These are phyloP conservation scores for Graphium sp. DNA, from an alignment of 2,329 filamentous ascomycete genomes.

Conservation along the genomic window DNA sequence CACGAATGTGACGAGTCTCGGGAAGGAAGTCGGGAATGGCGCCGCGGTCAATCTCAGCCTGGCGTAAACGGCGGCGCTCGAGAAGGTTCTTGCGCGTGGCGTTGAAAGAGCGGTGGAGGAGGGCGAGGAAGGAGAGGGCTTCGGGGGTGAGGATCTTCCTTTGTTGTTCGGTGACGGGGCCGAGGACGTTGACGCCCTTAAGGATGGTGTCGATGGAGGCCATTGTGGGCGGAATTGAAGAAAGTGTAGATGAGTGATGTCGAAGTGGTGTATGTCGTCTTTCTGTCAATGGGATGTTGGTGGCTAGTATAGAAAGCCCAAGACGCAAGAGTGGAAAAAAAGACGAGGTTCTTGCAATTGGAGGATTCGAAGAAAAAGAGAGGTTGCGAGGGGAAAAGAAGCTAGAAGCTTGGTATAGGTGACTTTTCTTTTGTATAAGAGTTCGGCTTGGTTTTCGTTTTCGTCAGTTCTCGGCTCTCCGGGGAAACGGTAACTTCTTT, in stretches of 20 bases:
- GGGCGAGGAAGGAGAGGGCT: slow-evolving; percentile 79
- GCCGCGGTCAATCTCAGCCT: slow-evolving; percentile 86
- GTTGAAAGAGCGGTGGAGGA: slow-evolving; percentile 93
- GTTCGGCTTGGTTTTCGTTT: no score
- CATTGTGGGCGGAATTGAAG: slow-evolving; percentile 28
- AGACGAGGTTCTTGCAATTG: no score
- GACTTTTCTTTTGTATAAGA: no score
- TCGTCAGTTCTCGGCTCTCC: no score
- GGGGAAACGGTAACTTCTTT: no score
- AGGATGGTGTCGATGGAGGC: slow-evolving; percentile 60
- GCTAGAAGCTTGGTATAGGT: no score
- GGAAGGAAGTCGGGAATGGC: slow-evolving; percentile 83
- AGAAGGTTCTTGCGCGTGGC: slow-evolving; percentile 73
- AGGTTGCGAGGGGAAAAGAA: no score
- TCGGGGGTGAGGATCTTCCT: slow-evolving; percentile 85
- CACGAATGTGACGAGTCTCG: slow-evolving; percentile 88
- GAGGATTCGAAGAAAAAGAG: no score
- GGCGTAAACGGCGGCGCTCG: slow-evolving; percentile 69
- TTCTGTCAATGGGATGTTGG: no score
- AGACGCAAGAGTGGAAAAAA: no score
- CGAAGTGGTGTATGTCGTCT: no score
- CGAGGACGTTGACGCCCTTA: slow-evolving; percentile 76
- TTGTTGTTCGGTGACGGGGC: slow-evolving; percentile 58
- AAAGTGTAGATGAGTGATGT: slow-evolving; percentile 1
- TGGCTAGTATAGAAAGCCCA: no score